These are phyloP conservation scores for Vigna reflexopilosa DNA, from an alignment of 306 rosid genomes.

Conservation along the genomic window DNA sequence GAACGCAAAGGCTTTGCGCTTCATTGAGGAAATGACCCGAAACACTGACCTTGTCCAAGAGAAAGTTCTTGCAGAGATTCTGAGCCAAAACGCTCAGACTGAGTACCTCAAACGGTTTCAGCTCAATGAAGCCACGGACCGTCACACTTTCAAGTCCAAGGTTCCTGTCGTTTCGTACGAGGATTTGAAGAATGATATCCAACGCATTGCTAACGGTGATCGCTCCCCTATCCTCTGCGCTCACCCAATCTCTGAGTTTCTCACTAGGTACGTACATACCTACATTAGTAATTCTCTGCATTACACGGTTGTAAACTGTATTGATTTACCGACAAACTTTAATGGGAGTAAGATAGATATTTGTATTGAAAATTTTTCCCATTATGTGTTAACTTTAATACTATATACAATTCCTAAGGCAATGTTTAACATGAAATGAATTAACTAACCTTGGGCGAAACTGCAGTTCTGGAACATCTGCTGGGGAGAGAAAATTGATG, in stretches of 20 bases:
- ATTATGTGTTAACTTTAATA: too few species aligned
- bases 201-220: constrained; percentile 87
- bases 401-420: neutral
- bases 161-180: constrained; percentile 78
- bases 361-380: too few species aligned
- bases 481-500: constrained; percentile 86
- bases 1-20: constrained; percentile 62
- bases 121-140: constrained; percentile 71
- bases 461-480: constrained; percentile 90
- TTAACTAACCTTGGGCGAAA: neutral
- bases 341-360: too few species aligned
- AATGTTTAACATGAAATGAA: neutral
- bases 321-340: too few species aligned
- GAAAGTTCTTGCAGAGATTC: constrained; percentile 63
- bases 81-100: constrained; percentile 63
- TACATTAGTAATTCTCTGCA: too few species aligned
- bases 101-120: constrained; percentile 70
- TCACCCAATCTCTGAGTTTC: constrained; percentile 81
- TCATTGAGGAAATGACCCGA: constrained; percentile 68
- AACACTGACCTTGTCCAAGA: constrained; percentile 61
- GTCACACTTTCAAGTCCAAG: constrained; percentile 65
- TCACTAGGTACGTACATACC: constrained; percentile 67
- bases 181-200: constrained; percentile 70
- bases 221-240: constrained; percentile 74
- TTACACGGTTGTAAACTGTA: too few species aligned